phyloP scores from a whole-genome alignment of 179 eudicot genomes.

The Actinidia arguta region DNA sequence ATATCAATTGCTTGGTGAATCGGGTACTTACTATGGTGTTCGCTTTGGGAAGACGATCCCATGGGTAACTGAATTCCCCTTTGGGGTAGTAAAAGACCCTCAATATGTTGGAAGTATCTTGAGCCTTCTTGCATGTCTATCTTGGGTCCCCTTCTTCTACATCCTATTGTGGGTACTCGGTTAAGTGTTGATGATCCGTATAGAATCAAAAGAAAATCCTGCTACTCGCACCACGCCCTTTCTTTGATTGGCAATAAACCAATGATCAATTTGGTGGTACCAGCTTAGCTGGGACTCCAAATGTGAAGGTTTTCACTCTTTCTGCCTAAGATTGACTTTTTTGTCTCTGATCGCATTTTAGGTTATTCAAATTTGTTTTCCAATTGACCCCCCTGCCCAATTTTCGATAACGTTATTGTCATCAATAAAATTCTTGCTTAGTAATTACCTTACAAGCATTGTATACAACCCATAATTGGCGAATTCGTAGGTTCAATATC shows the following conservation, averaged over 20 bases:
- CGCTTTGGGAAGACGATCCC: conserved; percentile 90
- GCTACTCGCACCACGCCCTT: conserved; percentile 78
- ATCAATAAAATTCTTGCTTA: too few relatives aligned
- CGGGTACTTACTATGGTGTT: conserved; percentile 95
- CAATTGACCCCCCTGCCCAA: not conserved
- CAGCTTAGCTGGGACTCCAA: not conserved
- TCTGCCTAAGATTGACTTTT: not conserved
- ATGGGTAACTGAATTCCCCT: conserved; percentile 94
- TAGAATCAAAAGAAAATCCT: conserved; percentile 88
- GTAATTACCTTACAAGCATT: too few relatives aligned
- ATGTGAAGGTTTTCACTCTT: conserved; percentile 8
- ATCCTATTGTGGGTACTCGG: conserved; percentile 85
- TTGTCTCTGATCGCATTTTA: not conserved
- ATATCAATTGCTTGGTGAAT: conserved; percentile 91
- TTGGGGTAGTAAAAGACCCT: conserved; percentile 89
- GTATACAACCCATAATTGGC: too few relatives aligned
- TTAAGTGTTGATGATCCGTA: conserved; percentile 73
- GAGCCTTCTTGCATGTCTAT: conserved; percentile 86
- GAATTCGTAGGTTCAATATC: too few relatives aligned
- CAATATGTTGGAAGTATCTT: conserved; percentile 94
- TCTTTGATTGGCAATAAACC: conserved; percentile 34
- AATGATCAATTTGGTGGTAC: not conserved
- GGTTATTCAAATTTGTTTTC: not conserved
- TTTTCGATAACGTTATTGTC: not conserved
- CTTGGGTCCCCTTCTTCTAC: conserved; percentile 88